Conservation (phyloP, 2,329 filamentous ascomycete species). For the Cladorrhinum sp. region DNA sequence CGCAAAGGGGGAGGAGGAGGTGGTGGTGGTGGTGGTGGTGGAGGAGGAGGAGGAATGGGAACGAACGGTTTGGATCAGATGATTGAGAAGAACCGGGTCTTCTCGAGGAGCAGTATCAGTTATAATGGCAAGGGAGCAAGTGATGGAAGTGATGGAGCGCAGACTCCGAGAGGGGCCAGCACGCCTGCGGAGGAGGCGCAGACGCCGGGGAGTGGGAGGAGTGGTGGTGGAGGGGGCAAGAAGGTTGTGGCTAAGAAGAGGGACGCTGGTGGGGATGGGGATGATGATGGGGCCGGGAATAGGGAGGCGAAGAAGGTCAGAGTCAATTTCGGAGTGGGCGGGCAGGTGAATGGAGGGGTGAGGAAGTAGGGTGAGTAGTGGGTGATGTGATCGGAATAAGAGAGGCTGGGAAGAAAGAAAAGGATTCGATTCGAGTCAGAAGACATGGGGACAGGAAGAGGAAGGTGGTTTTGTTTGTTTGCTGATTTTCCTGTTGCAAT, state of each 20-base stretch:
- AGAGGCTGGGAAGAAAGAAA: not conserved
- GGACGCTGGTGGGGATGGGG: not conserved
- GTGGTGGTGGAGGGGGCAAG: not conserved
- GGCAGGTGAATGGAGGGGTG: constrained; percentile 23
- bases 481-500: not conserved
- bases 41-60: not conserved
- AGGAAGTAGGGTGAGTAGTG: constrained; percentile 54
- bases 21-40: not conserved
- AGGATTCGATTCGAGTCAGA: not conserved
- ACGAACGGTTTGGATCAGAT: constrained; percentile 39
- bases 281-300: constrained; percentile 21
- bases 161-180: not conserved
- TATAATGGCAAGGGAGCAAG: constrained; percentile 37
- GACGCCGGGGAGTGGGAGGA: not conserved
- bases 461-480: not conserved
- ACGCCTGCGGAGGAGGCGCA: not conserved
- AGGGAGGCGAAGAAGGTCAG: constrained; percentile 49
- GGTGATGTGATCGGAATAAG: constrained; percentile 37
- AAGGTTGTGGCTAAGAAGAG: not conserved
- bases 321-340: constrained; percentile 35
- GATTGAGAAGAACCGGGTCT: constrained; percentile 70
- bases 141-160: not conserved
- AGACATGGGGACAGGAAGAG: not conserved
- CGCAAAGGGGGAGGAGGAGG: not conserved
- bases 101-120: constrained; percentile 63